Base-by-base conservation (phyloP, 2,329 filamentous ascomycete species). In the Penicillium aurantiogriseum region DNA sequence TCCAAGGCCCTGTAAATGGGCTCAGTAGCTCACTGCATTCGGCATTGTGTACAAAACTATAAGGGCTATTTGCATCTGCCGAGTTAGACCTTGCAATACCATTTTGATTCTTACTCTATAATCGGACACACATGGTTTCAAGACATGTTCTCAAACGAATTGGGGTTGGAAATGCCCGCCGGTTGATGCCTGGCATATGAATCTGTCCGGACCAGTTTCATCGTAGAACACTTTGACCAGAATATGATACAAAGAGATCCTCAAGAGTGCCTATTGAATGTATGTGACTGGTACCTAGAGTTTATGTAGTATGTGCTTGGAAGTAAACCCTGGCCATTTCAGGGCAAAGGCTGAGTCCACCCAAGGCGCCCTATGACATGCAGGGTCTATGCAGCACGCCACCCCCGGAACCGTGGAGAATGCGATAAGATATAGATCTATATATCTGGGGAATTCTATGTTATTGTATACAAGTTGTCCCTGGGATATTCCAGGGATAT, bases 21-120 rank as follows among this genome's bases (percentile, higher is more conserved):
- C 59, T 60, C 57, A 61, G 63, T 71, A 64, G 64, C 65, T 69
- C 62, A 65, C 67, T 63, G 64, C 67, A 63, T 60, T 69, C 65
- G 65, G 65, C 67, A 70, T 72, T 67, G 67, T 76, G 73, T 76
- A 75, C 68, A 76, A 75, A 76, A 74, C 68, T 70, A 66, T 65
- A 67, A 63, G 65, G 68, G 66, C 67, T 68, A 67, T 69, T 72
- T 63, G 63, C 69, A 66, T 74, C 66, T 71, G 67, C 66, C 67
- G 63, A 67, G 62, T 64, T 73, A 73, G 71, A 73, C 63, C 60
- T 68, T 71, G 65, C 70, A 74, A 71, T 71, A 71, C 67, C 66
- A 73, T 67, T 67, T 65, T 63, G 54, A 62, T 69, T 62, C 54
- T 59, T 52, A 31, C 51, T 40, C 36, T 49, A 40, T 27, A 35